Evolutionary conservation across 345 rosid species (phyloP).

Genomic region (Melaleuca alternifolia): DNA sequence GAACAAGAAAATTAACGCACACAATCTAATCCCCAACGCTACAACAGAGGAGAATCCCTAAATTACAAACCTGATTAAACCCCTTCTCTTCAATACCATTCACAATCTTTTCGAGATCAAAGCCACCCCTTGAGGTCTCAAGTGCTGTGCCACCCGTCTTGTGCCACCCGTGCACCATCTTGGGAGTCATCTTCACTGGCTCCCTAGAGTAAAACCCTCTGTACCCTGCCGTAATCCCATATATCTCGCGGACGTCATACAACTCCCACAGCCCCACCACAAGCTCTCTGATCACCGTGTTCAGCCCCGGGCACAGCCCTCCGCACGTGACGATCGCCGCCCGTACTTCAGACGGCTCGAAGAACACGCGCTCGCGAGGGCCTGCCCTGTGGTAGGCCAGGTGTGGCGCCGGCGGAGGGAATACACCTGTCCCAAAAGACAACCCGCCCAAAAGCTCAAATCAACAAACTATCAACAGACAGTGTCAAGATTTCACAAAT

Average conservation of each 20-base stretch:
- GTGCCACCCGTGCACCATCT: conserved; percentile 63
- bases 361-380: conserved; percentile 45
- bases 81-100: conserved; percentile 46
- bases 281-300: conserved; percentile 82
- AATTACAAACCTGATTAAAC: conserved; percentile 49
- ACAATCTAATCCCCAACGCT: background rate
- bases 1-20: background rate
- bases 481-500: background rate
- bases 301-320: conserved; percentile 87
- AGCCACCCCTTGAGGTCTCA: conserved; percentile 79
- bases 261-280: conserved; percentile 82
- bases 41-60: background rate
- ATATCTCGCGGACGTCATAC: conserved; percentile 63
- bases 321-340: conserved; percentile 85
- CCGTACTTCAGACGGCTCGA: conserved; percentile 26
- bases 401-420: conserved; percentile 9
- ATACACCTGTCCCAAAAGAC: background rate
- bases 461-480: background rate
- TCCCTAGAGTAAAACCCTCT: conserved; percentile 71
- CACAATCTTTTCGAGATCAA: conserved; percentile 56
- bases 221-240: conserved; percentile 73
- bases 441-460: background rate
- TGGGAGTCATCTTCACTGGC: conserved; percentile 40
- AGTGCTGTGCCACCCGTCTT: conserved; percentile 80
- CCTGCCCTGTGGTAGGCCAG: conserved; percentile 65